These are phyloP conservation scores for Achlya hypogyna DNA, from an alignment of 352 stramenopile species.

Conservation along the genomic window DNA sequence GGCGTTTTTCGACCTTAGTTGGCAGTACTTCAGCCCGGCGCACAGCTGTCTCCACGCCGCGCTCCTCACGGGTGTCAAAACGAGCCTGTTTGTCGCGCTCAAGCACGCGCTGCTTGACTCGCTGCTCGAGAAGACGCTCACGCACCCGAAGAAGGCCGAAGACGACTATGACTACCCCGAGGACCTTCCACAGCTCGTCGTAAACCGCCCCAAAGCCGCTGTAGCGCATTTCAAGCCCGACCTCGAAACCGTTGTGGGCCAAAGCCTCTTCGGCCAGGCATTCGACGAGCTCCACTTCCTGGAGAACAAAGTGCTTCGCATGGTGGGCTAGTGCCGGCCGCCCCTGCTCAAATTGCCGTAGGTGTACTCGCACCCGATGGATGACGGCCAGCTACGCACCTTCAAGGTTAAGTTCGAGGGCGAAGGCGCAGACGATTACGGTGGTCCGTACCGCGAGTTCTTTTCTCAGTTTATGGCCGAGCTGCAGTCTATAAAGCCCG, in stretches of 20 bases:
- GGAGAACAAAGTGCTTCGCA: conserved; percentile 55
- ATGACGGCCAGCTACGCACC: conserved; percentile 80
- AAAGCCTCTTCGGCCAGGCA: conserved; percentile 76
- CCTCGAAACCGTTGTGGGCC: conserved; percentile 45
- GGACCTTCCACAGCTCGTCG: conserved; percentile 68
- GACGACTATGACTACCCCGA: conserved; percentile 91
- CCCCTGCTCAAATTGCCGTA: not conserved
- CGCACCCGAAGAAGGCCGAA: conserved; percentile 64
- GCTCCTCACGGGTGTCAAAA: conserved; percentile 52
- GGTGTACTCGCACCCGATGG: conserved; percentile 87
- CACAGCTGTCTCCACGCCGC: conserved; percentile 28
- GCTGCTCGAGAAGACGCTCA: conserved; percentile 68
- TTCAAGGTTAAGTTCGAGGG: conserved; percentile 94
- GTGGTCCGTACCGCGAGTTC: conserved; percentile 89
- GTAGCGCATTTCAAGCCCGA: conserved; percentile 52
- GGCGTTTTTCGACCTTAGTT: conserved; percentile 70
- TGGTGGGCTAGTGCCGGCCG: conserved; percentile 33
- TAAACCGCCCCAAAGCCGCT: conserved; percentile 82
- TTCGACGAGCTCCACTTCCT: conserved; percentile 85
- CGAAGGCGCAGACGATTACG: conserved; percentile 92
- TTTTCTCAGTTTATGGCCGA: conserved; percentile 81
- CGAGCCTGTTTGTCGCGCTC: conserved; percentile 60
- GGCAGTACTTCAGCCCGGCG: conserved; percentile 50
- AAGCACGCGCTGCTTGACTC: conserved; percentile 70
- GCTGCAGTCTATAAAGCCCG: conserved; percentile 24